Evolutionary conservation across 1,284 basidiomycete species (phyloP).

Genomic region (Ustilago lituana): DNA sequence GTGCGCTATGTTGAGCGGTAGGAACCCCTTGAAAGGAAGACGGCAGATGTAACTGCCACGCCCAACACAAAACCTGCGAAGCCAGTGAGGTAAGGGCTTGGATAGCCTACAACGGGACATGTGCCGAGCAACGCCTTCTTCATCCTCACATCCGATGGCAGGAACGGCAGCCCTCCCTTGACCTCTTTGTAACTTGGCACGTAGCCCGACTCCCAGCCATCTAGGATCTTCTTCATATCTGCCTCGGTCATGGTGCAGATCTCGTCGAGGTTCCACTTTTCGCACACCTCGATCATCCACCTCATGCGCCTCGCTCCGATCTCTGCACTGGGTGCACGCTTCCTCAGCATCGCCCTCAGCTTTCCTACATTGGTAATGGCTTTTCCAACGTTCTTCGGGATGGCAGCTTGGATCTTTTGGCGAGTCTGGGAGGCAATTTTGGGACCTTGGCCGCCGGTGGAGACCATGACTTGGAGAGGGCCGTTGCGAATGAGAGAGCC

Average conservation of each 20-base stretch:
- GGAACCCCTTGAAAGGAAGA: slow-evolving; percentile 29
- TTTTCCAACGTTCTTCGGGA: slow-evolving; percentile 79
- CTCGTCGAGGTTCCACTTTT: slow-evolving; percentile 82
- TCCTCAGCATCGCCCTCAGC: slow-evolving; percentile 76
- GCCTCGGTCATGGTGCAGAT: slow-evolving; percentile 75
- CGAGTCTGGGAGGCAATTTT: slow-evolving; percentile 87
- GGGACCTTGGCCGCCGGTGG: slow-evolving; percentile 92
- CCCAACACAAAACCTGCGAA: slow-evolving; percentile 40
- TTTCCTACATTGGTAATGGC: slow-evolving; percentile 84
- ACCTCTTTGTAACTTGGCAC: slow-evolving; percentile 59
- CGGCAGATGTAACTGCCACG: slow-evolving; percentile 28
- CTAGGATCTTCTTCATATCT: slow-evolving; percentile 62
- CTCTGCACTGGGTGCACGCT: slow-evolving; percentile 79
- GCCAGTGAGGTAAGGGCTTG: slow-evolving; percentile 54
- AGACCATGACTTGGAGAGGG: slow-evolving; percentile 93
- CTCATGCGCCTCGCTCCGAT: slow-evolving; percentile 82
- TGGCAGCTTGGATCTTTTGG: slow-evolving; percentile 75
- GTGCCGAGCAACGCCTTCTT: slow-evolving; percentile 51
- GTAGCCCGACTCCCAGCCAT: slow-evolving; percentile 65
- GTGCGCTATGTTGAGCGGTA: slow-evolving; percentile 15
- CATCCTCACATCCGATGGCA: slow-evolving; percentile 27
- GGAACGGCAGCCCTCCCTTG: slow-evolving; percentile 33
- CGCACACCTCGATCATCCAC: slow-evolving; percentile 93
- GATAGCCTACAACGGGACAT: slow-evolving; percentile 58
- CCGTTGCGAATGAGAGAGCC: slow-evolving; percentile 90